Evolutionary conservation across 2,329 filamentous ascomycete genomes (phyloP).

Genomic region (Penicillium brasilianum): DNA sequence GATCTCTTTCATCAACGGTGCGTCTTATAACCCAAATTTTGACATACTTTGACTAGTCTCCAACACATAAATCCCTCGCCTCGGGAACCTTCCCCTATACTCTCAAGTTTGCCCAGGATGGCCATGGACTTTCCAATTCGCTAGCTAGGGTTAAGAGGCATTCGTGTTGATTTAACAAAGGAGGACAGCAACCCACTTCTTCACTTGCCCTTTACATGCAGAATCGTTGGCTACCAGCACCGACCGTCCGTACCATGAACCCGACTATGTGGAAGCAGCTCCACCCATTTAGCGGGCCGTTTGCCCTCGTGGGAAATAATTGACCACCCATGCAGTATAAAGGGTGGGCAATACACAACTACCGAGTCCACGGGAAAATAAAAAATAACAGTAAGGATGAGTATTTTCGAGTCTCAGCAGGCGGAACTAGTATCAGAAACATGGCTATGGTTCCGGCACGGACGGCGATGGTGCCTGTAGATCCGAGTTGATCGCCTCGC

Average conservation of each 20-base stretch:
- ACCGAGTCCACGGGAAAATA: neutral
- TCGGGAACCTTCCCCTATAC: neutral
- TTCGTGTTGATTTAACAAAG: neutral
- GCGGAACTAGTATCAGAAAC: neutral
- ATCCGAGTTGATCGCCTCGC: constrained; percentile 14
- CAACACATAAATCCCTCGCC: constrained; percentile 2
- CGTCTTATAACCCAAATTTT: constrained; percentile 4
- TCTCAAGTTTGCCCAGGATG: neutral
- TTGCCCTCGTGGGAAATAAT: constrained; percentile 4
- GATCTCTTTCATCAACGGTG: neutral
- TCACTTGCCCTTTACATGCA: constrained; percentile 10
- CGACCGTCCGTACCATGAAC: neutral
- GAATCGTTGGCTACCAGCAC: constrained; percentile 13
- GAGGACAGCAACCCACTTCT: neutral
- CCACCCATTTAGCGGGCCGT: neutral
- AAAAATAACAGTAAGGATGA: neutral
- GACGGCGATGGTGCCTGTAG: constrained; percentile 20
- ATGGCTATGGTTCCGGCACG: constrained; percentile 10
- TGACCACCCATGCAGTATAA: neutral
- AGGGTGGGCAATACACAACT: neutral
- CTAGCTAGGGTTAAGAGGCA: neutral
- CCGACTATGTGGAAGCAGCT: constrained; percentile 7
- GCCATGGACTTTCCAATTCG: neutral
- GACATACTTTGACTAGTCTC: constrained; percentile 12
- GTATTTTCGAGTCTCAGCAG: neutral